These are phyloP conservation scores for Pharnaceum exiguum DNA, from an alignment of 148 eudicot species.

Conservation along the genomic window DNA sequence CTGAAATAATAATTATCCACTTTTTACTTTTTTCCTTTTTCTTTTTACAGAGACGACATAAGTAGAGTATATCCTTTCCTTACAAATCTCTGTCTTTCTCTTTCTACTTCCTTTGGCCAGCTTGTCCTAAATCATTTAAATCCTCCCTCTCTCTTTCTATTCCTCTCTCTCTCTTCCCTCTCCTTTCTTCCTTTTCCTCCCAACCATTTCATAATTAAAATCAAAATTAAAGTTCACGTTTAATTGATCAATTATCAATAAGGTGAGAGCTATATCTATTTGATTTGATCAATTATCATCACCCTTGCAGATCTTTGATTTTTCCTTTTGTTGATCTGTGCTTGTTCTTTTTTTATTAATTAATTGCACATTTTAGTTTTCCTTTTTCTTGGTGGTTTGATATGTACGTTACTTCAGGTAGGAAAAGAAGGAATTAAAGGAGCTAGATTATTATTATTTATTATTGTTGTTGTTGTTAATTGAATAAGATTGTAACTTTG, in stretches of 20 bases:
- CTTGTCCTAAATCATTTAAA: background rate
- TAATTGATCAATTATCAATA: background rate
- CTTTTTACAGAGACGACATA: too few species aligned
- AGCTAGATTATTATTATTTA: too few species aligned
- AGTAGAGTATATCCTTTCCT: too few species aligned
- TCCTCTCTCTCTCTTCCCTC: background rate
- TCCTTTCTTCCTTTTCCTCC: slow-evolving; percentile 7
- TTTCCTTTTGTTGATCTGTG: slow-evolving; percentile 8
- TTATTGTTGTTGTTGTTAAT: too few species aligned
- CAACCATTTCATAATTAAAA: slow-evolving; percentile 17
- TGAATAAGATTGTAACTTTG: too few species aligned
- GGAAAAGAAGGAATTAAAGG: too few species aligned
- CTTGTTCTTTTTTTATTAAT: background rate
- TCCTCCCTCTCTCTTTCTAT: background rate
- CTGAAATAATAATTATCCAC: too few species aligned
- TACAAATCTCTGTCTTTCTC: too few species aligned
- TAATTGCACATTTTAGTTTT: background rate
- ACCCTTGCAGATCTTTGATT: slow-evolving; percentile 10
- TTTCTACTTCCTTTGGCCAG: too few species aligned
- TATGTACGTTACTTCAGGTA: too few species aligned
- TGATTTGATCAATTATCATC: background rate
- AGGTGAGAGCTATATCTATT: background rate
- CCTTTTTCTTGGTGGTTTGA: too few species aligned
- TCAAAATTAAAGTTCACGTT: slow-evolving; percentile 14
- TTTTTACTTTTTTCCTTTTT: too few species aligned